Base-by-base conservation (phyloP, 2,329 filamentous ascomycete species). In the Cadophora sp. region DNA sequence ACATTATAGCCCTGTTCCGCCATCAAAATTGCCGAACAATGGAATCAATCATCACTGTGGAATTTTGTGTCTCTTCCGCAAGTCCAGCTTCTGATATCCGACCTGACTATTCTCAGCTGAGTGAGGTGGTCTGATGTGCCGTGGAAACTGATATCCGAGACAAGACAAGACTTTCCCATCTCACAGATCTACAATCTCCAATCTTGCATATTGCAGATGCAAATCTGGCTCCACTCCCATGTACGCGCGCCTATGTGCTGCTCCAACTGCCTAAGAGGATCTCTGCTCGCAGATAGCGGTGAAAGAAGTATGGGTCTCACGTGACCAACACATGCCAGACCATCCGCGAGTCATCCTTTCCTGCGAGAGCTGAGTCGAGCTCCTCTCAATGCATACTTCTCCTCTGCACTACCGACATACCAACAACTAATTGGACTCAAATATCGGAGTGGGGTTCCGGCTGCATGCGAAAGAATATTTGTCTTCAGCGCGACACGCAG, bases 141-240 rank as follows among this genome's bases (percentile, higher is more conserved):
- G 40, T 40, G 31, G 22, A 19, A 48, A 4, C n/a, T n/a, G 24
- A 7, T 22, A 22, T n/a, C 37, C n/a, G 40, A 62, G 8, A 48
- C 50, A 29, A 55, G 50, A 29, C 40, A 46, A 43, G 24, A 29
- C 58, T 40, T 27, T 19, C 19, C 29, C 27, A 24, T 24, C 56
- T 43, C 31, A 1, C 26, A 29, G 26, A 62, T 55, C 50, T 55
- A 31, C 50, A 11, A 62, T 31, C 26, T 31, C 37, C 58, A 46
- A 50, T 62, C 40, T 48, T 16, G 27, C 37, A 48, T 62, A 31
- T 24, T 62, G 59, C 27, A 62, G 24, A 46, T 48, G 27, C 22
- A 8, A 48, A 22, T 34, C 40, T 12, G 5, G 14, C 59, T 50
- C 59, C 37, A 46, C 59, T 27, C 40, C 31, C 40, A 19, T 29